Base-by-base conservation (phyloP, 1,284 basidiomycete species). In the Porodaedalea pini region DNA sequence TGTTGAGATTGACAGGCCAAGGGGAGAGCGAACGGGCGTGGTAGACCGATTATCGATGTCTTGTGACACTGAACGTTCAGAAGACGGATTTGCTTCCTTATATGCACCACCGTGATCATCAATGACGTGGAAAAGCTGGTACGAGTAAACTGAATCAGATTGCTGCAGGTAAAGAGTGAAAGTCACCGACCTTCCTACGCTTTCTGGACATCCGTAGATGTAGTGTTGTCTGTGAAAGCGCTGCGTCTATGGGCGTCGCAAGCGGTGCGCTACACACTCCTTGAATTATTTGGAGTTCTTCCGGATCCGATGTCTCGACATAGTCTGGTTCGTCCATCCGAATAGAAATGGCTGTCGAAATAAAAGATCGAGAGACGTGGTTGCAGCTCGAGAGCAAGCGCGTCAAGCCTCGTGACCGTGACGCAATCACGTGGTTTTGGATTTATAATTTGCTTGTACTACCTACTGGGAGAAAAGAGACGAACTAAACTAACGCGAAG, bases 241-340 rank as follows among this genome's bases (percentile, higher is more conserved):
- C n/a, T n/a, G n/a, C n/a, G n/a, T n/a, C n/a, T n/a, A 21, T 36
- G 31, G 27, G 36, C 19, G 32, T 56, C 11, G 19, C 21, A 23
- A n/a, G 36, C 59, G 53, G 40, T 27, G 23, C 52, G 36, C n/a
- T 56, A 25, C 31, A 31, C 17, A 47, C 45, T 13, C 64, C 59
- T 27, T 61, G 54, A 10, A 76, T 61, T 32, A 73, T 71, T 63
- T 80, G 80, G 17, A 73, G 72, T 61, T 85, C 82, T 57, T 84
- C 82, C 40, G 71, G 65, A 60, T 85, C 83, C 1, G 82, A 85
- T 10, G 83, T 84, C 65, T 83, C 82, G n/a, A 84, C 78, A 55
- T 75, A 68, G 39, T 81, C 81, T 8, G 73, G 19, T 15, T n/a
- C 37, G 21, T 54, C 52, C 57, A 55, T 59, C 15, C 44, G 27